A percentile compares a stretch with the other conserved stretches of the same genome.
These are phyloP conservation scores for Biancaea sappan DNA, from an alignment of 306 rosid species.

Conservation along the genomic window DNA sequence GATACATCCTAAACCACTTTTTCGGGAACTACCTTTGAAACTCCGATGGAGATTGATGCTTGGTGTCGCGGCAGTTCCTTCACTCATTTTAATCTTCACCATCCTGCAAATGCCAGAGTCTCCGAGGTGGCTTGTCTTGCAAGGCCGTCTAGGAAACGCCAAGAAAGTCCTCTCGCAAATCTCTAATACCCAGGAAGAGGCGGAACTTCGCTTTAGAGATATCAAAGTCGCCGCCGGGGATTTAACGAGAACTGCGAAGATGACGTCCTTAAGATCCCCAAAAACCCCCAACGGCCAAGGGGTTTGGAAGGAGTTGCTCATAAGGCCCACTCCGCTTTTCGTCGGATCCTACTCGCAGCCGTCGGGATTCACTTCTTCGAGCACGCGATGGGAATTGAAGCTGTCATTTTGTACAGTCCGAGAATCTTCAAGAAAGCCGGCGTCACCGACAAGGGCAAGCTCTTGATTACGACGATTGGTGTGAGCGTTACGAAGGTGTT, in stretches of 20 bases:
- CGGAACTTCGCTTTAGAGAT: slow-evolving; percentile 49
- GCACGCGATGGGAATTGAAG: slow-evolving; percentile 81
- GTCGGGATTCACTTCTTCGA: slow-evolving; percentile 78
- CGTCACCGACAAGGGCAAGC: slow-evolving; percentile 50
- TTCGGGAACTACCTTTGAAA: slow-evolving; percentile 48
- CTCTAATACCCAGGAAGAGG: slow-evolving; percentile 56
- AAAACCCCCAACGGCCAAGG: slow-evolving; percentile 33
- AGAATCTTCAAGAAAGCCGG: slow-evolving; percentile 84
- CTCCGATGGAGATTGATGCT: slow-evolving; percentile 92
- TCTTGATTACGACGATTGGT: slow-evolving; percentile 69
- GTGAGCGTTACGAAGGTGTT: slow-evolving; percentile 53
- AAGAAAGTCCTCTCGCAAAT: slow-evolving; percentile 39
- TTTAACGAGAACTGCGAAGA: slow-evolving; percentile 44
- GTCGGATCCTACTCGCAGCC: slow-evolving; percentile 62
- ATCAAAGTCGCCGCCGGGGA: slow-evolving; percentile 60
- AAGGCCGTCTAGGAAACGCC: slow-evolving; percentile 63
- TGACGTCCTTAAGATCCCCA: slow-evolving; percentile 8
- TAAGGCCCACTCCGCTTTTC: slow-evolving; percentile 59
- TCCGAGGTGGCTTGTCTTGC: slow-evolving; percentile 82
- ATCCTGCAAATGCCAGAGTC: slow-evolving; percentile 81
- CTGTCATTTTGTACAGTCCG: slow-evolving; percentile 74
- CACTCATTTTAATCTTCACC: slow-evolving; percentile 45
- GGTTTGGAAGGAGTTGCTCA: slow-evolving; percentile 66
- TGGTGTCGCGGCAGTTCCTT: slow-evolving; percentile 73
- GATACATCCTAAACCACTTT: slow-evolving; percentile 60